These are phyloP conservation scores for Cyphellophora attinorum DNA, from an alignment of 2,329 filamentous ascomycete species.

Conservation along the genomic window DNA sequence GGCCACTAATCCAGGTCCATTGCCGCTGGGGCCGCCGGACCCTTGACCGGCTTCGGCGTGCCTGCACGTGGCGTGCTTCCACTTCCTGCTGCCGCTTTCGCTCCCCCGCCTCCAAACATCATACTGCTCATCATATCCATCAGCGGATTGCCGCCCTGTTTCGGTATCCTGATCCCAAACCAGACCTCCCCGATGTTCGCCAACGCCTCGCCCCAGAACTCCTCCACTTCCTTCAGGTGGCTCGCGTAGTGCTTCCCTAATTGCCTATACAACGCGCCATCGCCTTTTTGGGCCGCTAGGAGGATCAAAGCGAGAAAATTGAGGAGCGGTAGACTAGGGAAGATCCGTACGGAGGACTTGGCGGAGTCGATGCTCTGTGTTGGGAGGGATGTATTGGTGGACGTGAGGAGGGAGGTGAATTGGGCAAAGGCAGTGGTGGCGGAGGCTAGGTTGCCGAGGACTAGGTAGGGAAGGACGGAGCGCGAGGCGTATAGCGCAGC, in stretches of 20 bases:
- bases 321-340: constrained; percentile 82
- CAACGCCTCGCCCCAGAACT: constrained; percentile 67
- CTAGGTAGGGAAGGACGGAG: constrained; percentile 80
- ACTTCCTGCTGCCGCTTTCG: constrained; percentile 14
- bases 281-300: constrained; percentile 70
- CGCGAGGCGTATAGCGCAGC: constrained; percentile 79
- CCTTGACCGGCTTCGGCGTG: constrained; percentile 21
- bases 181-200: constrained; percentile 93
- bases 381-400: constrained; percentile 47
- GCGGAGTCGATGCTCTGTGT: constrained; percentile 73
- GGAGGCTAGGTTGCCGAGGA: constrained; percentile 80
- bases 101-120: constrained; percentile 71
- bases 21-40: constrained; percentile 7
- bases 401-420: constrained; percentile 58
- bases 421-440: constrained; percentile 74
- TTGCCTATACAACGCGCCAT: constrained; percentile 69
- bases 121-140: constrained; percentile 97
- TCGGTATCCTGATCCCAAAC: constrained; percentile 80
- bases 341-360: constrained; percentile 59
- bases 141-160: constrained; percentile 66
- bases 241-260: constrained; percentile 70
- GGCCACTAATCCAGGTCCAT: constrained; percentile 8
- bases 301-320: constrained; percentile 87
- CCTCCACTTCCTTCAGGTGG: constrained; percentile 65
- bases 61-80: constrained; percentile 35